phyloP scores from a whole-genome alignment of 225 moss, liverwort and hornwort genomes.

The Lunularia cruciata region DNA sequence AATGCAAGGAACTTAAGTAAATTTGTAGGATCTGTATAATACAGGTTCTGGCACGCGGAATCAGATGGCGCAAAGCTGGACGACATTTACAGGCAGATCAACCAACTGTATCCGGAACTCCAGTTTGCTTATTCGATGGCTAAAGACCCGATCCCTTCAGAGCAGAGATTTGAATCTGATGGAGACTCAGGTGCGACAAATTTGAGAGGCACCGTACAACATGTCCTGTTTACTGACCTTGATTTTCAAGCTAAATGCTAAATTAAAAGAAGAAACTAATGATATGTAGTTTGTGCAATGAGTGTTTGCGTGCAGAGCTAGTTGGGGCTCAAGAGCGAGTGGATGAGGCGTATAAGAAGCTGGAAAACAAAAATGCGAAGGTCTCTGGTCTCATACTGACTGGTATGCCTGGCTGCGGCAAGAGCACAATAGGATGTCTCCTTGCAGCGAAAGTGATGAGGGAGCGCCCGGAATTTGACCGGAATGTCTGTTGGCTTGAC shows the following conservation, averaged over 20 bases:
- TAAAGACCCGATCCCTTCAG: too few species aligned
- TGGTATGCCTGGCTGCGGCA: background rate
- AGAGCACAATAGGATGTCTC: background rate
- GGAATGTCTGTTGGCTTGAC: background rate
- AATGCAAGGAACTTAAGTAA: too few species aligned
- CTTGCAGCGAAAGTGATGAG: background rate
- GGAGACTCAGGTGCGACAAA: background rate
- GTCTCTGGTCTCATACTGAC: background rate
- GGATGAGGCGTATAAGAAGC: background rate
- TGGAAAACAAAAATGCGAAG: background rate
- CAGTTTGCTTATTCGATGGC: background rate
- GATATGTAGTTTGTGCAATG: background rate
- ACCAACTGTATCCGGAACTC: background rate
- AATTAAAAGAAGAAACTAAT: background rate
- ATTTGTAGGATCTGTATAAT: too few species aligned
- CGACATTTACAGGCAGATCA: background rate
- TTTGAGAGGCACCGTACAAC: too few species aligned
- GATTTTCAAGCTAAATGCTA: too few species aligned
- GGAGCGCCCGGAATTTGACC: background rate
- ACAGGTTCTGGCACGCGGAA: too few species aligned
- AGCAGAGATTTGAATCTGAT: background rate
- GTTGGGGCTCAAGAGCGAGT: slow-evolving; percentile 1
- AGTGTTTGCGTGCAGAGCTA: background rate
- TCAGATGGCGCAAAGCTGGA: background rate
- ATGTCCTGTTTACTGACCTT: too few species aligned